Evolutionary conservation across 139 green algal genomes (phyloP), one percentile per base, ranked within the genome.

Genomic region (Tetradesmus lagerheimii): DNA sequence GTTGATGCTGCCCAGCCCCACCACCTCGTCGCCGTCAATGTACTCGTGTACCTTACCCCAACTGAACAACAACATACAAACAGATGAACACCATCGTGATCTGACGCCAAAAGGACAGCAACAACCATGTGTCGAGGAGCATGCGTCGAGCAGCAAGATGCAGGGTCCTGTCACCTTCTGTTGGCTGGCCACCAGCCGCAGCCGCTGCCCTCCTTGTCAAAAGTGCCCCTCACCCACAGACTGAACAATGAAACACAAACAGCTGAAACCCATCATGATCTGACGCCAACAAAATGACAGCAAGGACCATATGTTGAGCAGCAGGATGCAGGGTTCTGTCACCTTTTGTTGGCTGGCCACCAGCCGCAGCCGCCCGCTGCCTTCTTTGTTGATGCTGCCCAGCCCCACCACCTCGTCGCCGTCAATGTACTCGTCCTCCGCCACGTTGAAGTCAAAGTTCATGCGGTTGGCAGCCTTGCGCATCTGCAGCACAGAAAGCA

Each of bases 401-500:
- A 88, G 64, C 6, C 83, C 83, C 41, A 88, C 83, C 1, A 94
- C 94, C 86, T 99, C 98, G 47, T 99, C 97, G 0, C 97, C 97
- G 87, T 98, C 97, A 20, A 98, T 93, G 90, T 97, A 97, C 92
- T 99, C 98, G 89, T 99, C 97, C 92, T 99, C 97, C 25, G 92
- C 90, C 91, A 97, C 86, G 92, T 98, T 98, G 93, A 99, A 99
- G 67, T 95, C 86, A 66, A 91, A 91, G 50, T 94, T 95, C 91
- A 99, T 96, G 64, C 98, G 94, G 95, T 99, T 99, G 80, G 96
- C 95, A 31, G 96, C 94, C 95, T 99, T 99, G 39, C 95, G 94
- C 95, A 99, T 94, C 76, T 62, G 47, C 47, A 62, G 12, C 20
- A 14, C 5, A 62, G 47, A 11, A 62, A 62, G 47, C 47, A 62